phyloP scores from a whole-genome alignment of 108 stramenopile species.

The Conticribra weissflogii region DNA sequence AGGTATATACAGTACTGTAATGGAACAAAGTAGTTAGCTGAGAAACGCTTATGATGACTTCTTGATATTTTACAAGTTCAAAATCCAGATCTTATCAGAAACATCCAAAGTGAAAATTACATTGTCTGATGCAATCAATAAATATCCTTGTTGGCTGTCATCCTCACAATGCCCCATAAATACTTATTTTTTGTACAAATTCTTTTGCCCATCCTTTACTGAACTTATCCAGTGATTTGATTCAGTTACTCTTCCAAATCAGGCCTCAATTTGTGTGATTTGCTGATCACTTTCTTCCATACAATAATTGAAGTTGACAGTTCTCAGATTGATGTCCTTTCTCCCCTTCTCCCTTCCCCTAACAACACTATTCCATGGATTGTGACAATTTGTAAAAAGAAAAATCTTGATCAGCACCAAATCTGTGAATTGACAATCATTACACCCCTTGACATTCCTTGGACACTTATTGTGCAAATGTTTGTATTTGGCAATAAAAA shows the following conservation, averaged over 20 bases:
- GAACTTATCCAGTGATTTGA: conserved; percentile 28
- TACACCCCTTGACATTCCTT: conserved; percentile 29
- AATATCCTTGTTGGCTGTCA: conserved; percentile 49
- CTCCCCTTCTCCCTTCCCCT: not conserved
- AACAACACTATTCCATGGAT: conserved; percentile 65
- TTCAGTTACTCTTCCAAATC: conserved; percentile 58
- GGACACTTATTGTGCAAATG: conserved; percentile 40
- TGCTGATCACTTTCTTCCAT: conserved; percentile 42
- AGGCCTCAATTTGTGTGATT: conserved; percentile 58
- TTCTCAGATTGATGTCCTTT: conserved; percentile 45
- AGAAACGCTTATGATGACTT: no score
- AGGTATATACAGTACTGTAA: no score
- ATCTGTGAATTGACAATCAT: conserved; percentile 57
- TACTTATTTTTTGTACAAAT: conserved; percentile 44
- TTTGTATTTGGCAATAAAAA: conserved; percentile 36
- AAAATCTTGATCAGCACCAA: conserved; percentile 46
- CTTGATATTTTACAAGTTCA: no score
- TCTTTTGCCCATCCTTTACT: conserved; percentile 41
- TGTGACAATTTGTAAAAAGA: conserved; percentile 69
- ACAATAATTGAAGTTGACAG: conserved; percentile 54
- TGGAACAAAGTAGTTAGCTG: no score
- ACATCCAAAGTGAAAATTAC: conserved; percentile 11
- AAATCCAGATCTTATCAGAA: conserved; percentile 20
- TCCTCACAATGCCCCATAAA: conserved; percentile 66
- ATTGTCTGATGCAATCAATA: conserved; percentile 28